Evolutionary conservation across 768 basidiomycete species (phyloP).

Genomic region (Cyclocybe aegerita): DNA sequence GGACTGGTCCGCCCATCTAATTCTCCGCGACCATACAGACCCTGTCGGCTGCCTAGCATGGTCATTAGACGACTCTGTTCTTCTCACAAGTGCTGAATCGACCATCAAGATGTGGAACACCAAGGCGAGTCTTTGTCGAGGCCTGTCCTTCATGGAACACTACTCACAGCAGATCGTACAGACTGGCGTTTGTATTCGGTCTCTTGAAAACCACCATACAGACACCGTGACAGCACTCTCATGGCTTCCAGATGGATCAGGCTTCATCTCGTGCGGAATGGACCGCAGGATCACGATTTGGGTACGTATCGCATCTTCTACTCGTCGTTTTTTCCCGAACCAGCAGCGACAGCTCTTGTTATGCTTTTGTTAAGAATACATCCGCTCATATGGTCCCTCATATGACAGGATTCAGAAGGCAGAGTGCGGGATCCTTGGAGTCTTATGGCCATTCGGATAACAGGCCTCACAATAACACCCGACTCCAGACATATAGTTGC

Average conservation of each 20-base stretch:
- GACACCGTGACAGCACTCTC: conserved; percentile 85
- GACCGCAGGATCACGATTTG: conserved; percentile 83
- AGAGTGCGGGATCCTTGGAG: conserved; percentile 70
- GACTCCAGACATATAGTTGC: conserved; percentile 82
- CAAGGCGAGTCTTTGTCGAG: conserved; percentile 50
- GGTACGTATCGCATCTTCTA: conserved; percentile 46
- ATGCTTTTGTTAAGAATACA: conserved; percentile 7
- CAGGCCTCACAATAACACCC: conserved; percentile 84
- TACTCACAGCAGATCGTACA: conserved; percentile 29
- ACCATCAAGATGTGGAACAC: conserved; percentile 88
- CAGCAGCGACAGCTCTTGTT: conserved; percentile 8
- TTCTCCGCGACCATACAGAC: conserved; percentile 76
- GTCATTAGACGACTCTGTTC: conserved; percentile 84
- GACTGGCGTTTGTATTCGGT: conserved; percentile 73
- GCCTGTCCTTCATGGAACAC: background rate
- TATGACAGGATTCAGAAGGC: conserved; percentile 68
- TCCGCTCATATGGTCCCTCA: conserved; percentile 14
- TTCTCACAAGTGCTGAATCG: conserved; percentile 83
- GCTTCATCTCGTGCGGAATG: conserved; percentile 87
- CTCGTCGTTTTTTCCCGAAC: conserved; percentile 6
- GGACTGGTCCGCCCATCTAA: conserved; percentile 59
- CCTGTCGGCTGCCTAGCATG: conserved; percentile 83
- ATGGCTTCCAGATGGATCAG: conserved; percentile 87
- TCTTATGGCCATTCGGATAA: conserved; percentile 72
- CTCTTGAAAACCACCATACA: conserved; percentile 60